A percentile compares a stretch with the other conserved stretches of the same genome.
phyloP scores from a whole-genome alignment of 2,329 filamentous ascomycete genomes.

The Xylaria sp. region DNA sequence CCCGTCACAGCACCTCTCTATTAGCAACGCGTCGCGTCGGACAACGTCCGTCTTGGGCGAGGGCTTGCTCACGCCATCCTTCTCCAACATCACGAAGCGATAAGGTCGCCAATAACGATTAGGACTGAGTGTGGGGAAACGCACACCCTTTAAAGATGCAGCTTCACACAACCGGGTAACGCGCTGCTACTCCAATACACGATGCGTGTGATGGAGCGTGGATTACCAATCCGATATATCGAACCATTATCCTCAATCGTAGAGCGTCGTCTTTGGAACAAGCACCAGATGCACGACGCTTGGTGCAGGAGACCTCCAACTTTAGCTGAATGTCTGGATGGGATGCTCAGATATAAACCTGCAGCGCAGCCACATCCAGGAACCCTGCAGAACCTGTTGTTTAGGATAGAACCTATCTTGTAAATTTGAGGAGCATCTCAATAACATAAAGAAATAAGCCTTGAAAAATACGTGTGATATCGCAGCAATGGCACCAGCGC shows the following conservation, averaged over 20 bases:
- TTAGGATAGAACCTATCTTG: not conserved
- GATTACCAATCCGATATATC: slow-evolving; percentile 19
- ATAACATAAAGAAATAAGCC: not conserved
- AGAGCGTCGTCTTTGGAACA: not conserved
- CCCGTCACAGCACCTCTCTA: slow-evolving; percentile 18
- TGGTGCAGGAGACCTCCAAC: not conserved
- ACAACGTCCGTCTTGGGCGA: not conserved
- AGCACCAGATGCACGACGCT: not conserved
- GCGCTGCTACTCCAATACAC: not conserved
- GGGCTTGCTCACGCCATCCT: slow-evolving; percentile 18
- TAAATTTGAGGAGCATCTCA: not conserved
- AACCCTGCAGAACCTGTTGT: not conserved
- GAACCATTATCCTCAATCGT: not conserved
- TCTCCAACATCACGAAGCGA: slow-evolving; percentile 27
- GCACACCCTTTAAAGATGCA: slow-evolving; percentile 13
- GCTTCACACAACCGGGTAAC: slow-evolving; percentile 2
- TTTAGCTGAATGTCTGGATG: not conserved
- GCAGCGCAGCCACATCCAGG: too few relatives aligned
- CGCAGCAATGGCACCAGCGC: slow-evolving; percentile 52
- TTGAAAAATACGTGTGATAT: not conserved
- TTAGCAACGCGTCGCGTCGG: slow-evolving; percentile 5
- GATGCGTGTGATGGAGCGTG: slow-evolving; percentile 2
- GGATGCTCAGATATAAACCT: not conserved
- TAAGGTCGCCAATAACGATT: slow-evolving; percentile 21
- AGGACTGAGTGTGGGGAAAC: slow-evolving; percentile 13